Evolutionary conservation across 1,139 yeast genomes (phyloP).

Genomic region (Pichia sp.): DNA sequence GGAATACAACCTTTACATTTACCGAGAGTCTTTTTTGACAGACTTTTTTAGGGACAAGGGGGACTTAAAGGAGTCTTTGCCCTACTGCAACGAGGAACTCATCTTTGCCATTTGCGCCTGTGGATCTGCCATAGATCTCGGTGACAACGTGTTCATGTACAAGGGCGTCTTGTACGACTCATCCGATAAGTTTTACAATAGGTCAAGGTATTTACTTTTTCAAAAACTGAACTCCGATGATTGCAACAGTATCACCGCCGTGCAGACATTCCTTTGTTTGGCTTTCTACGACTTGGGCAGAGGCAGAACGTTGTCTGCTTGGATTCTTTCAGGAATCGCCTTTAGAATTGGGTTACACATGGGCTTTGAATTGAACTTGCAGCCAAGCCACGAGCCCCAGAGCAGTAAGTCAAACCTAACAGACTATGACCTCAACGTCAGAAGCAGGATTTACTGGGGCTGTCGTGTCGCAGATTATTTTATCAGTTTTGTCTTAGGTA

Average conservation of each 20-base stretch:
- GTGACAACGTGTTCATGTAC: constrained; percentile 6
- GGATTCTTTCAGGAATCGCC: constrained; percentile 15
- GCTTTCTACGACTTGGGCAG: constrained; percentile 15
- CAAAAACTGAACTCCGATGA: constrained; percentile 8
- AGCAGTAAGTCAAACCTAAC: background rate
- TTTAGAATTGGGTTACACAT: constrained; percentile 14
- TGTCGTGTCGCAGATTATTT: constrained; percentile 12
- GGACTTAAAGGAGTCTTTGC: constrained; percentile 12
- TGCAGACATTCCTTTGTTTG: constrained; percentile 13
- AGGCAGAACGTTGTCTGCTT: constrained; percentile 13
- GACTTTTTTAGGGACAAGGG: constrained; percentile 13
- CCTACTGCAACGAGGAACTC: constrained; percentile 15
- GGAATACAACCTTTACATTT: constrained; percentile 10
- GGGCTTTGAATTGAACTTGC: constrained; percentile 11
- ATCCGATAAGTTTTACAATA: constrained; percentile 11
- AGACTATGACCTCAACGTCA: constrained; percentile 13
- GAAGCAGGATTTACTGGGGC: constrained; percentile 16
- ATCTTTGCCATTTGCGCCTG: constrained; percentile 14
- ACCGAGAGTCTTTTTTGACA: constrained; percentile 16
- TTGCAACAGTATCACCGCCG: constrained; percentile 6
- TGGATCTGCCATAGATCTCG: constrained; percentile 11
- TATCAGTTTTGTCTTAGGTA: constrained; percentile 12
- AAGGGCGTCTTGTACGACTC: constrained; percentile 7
- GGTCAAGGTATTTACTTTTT: constrained; percentile 11
- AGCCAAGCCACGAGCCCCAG: background rate